These are phyloP conservation scores for Fusarium heterosporum DNA, from an alignment of 2,329 filamentous ascomycete species.

Conservation along the genomic window DNA sequence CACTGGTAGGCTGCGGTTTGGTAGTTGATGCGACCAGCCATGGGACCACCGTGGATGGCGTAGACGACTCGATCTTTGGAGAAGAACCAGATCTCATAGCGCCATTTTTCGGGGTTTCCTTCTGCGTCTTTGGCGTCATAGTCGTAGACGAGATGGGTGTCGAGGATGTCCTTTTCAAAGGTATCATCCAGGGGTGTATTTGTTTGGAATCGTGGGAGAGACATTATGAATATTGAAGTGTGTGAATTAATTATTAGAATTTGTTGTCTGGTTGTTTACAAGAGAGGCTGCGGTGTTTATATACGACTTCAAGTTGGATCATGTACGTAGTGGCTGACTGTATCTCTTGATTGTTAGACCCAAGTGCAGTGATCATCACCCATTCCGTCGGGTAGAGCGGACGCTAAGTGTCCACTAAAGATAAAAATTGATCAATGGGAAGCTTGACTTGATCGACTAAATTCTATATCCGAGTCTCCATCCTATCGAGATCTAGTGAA, in stretches of 20 bases:
- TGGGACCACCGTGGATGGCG: conserved; percentile 69
- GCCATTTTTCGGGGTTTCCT: conserved; percentile 68
- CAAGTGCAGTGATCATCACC: conserved; percentile 9
- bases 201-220: conserved; percentile 42
- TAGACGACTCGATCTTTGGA: conserved; percentile 67
- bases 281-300: not conserved
- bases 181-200: conserved; percentile 45
- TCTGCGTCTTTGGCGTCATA: conserved; percentile 61
- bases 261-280: accelerated
- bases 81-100: conserved; percentile 72
- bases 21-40: conserved; percentile 66
- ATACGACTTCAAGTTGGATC: not conserved
- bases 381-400: conserved; percentile 22
- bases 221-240: conserved; percentile 16
- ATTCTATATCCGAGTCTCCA: conserved; percentile 28
- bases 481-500: not conserved
- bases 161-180: conserved; percentile 61
- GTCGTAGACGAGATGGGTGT: conserved; percentile 68
- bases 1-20: conserved; percentile 68
- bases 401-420: conserved; percentile 17
- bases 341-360: not conserved
- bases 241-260: not conserved
- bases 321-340: not conserved
- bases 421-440: conserved; percentile 1
- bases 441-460: not conserved